Evolutionary conservation across 1,139 yeast genomes (phyloP), one percentile per base, ranked within the genome.

Genomic region (Magnusiomyces fungicola): DNA sequence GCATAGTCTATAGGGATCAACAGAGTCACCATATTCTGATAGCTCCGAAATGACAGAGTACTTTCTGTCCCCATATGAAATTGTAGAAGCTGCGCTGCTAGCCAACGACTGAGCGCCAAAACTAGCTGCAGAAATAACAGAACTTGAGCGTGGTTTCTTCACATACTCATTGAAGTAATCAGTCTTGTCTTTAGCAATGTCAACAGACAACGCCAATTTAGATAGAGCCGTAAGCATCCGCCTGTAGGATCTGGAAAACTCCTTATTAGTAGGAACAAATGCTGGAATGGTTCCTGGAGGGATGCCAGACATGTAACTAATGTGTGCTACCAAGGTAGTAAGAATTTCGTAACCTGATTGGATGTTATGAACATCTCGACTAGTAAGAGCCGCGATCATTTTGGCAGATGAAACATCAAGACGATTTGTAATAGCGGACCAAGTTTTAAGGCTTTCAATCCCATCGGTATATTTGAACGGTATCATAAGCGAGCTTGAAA

Each of bases 241-340:
- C 21, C 63, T 55, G 45, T 55, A 62, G 16, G 59, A 50, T 12
- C 56, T 51, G 10, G 63, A 55, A 16, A 61, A 50, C 10, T 56
- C 61, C 10, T 56, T 47, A 33, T 54, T 50, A 19, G 60, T 59
- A 2, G 53, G 36, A 10, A 29, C 23, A 16, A 56, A 45, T 6
- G 59, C 52, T 7, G 63, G 65, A 22, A 54, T 51, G 1, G 64
- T 55, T 14, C 64, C 64, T 10, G 62, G 61, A 2, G 65, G 64
- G 34, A 61, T 56, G 6, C 65, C 65, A 0, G 63, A 56, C 46
- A 58, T 53, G 19, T 59, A 49, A 25, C 60, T 53, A 18, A 61
- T 55, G 19, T 55, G 56, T 44, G 60, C 63, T 25, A 60, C 50
- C 14, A 56, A 50, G 23, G 56, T 50, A 9, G 62, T 53, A 10